Evolutionary conservation across 2,329 filamentous ascomycete species (phyloP).

Genomic region (Fusarium brevicatenulatum): DNA sequence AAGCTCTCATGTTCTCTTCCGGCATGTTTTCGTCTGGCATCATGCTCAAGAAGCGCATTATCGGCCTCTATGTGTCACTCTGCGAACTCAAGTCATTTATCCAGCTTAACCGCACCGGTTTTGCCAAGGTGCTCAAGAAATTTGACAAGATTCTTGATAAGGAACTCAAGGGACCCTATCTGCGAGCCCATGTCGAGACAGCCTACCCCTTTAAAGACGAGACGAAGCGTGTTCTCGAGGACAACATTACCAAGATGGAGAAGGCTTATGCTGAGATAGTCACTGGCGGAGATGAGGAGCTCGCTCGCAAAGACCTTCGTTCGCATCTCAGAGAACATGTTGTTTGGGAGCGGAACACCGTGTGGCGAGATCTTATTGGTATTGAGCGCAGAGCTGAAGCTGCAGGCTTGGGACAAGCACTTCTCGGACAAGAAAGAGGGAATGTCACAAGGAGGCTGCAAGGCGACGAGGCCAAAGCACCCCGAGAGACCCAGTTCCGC

Average conservation of each 20-base stretch:
- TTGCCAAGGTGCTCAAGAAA: slow-evolving; percentile 96
- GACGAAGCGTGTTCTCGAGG: slow-evolving; percentile 76
- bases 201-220: slow-evolving; percentile 83
- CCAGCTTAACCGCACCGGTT: slow-evolving; percentile 96
- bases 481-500: slow-evolving; percentile 72
- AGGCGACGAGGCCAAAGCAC: slow-evolving; percentile 78
- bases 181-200: slow-evolving; percentile 76
- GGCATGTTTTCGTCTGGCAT: slow-evolving; percentile 74
- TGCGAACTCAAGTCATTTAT: slow-evolving; percentile 97
- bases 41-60: slow-evolving; percentile 90
- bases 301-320: slow-evolving; percentile 85
- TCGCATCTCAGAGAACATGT: slow-evolving; percentile 95
- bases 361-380: slow-evolving; percentile 99
- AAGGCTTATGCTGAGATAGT: slow-evolving; percentile 82
- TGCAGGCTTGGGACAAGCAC: slow-evolving; percentile 85
- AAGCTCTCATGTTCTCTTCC: slow-evolving; percentile 72
- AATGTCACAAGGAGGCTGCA: slow-evolving; percentile 77
- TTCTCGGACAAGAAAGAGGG: slow-evolving; percentile 80
- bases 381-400: slow-evolving; percentile 96
- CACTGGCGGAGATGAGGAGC: slow-evolving; percentile 79
- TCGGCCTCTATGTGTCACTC: slow-evolving; percentile 87
- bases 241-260: slow-evolving; percentile 80
- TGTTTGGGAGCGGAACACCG: slow-evolving; percentile 98
- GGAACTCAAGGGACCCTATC: slow-evolving; percentile 80
- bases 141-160: slow-evolving; percentile 96